These are phyloP conservation scores for Gossypium anomalum DNA, from an alignment of 345 rosid species.

Conservation along the genomic window DNA sequence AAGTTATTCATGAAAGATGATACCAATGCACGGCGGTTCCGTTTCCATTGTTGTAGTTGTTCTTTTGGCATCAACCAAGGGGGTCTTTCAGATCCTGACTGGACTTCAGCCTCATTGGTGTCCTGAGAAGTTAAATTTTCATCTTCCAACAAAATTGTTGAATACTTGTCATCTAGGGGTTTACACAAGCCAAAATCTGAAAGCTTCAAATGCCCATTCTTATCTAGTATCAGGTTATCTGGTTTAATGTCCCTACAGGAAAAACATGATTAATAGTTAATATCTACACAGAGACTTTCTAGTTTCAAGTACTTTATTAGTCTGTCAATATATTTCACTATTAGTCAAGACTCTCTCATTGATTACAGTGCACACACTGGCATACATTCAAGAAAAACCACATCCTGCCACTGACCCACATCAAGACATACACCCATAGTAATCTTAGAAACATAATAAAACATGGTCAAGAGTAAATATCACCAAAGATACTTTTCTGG, in stretches of 20 bases:
- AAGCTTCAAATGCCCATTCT: slow-evolving; percentile 94
- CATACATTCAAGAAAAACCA: neutral
- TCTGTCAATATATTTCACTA: neutral
- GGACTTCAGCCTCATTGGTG: slow-evolving; percentile 38
- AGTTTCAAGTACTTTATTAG: neutral
- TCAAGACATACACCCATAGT: too few species aligned
- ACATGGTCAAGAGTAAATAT: neutral
- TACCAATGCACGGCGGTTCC: slow-evolving; percentile 7
- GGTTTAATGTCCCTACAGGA: slow-evolving; percentile 90
- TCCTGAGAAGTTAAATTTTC: slow-evolving; percentile 58
- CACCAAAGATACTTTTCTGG: too few species aligned
- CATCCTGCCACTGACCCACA: neutral
- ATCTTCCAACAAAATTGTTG: slow-evolving; percentile 71
- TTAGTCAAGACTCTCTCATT: neutral
- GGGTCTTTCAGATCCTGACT: slow-evolving; percentile 33
- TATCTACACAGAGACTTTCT: slow-evolving; percentile 6
- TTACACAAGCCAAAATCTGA: slow-evolving; percentile 99
- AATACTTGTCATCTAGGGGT: slow-evolving; percentile 90
- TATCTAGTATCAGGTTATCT: slow-evolving; percentile 90
- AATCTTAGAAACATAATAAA: neutral
- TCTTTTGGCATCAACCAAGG: slow-evolving; percentile 33
- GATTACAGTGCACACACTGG: neutral
- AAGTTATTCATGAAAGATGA: slow-evolving; percentile 1
- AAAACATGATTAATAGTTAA: slow-evolving; percentile 24
- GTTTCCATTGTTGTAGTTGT: slow-evolving; percentile 11